Evolutionary conservation across 176 grass and related monocot species (phyloP), one percentile per base, ranked within the genome.

Genomic region (Oryza longistaminata): DNA sequence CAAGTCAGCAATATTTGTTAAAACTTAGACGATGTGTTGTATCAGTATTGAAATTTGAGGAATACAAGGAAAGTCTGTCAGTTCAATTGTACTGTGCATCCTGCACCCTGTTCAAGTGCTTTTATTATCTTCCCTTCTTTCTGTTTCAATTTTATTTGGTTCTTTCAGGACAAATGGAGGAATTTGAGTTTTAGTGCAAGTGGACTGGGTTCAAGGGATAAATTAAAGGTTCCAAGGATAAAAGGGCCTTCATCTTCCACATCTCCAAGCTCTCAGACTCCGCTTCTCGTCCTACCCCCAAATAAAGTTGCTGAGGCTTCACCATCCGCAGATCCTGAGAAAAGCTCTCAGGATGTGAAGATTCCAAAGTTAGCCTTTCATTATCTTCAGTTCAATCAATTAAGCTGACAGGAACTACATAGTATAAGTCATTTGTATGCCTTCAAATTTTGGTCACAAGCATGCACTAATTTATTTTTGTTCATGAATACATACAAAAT

Each of bases 111-210:
- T 34, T 72, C 55, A 24, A n/a, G 31, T 77, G 33, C 21, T 68
- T 60, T 42, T 60, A 8, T 66, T 73, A 29, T 83, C 37, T 62
- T 3, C 35, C 24, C 13, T 5, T 73, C 69, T 65, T 52, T 74
- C 16, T 44, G 25, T 73, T 78, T 81, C 64, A 81, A 27, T 78
- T 72, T 46, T 53, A 19, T 77, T 68, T 82, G 69, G 19, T 44
- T 66, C 66, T 66, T 82, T 75, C 83, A 99, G 96, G 96, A 96
- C 81, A 99, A 99, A 96, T 99, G 96, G 96, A 96, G 96, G 83
- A 99, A 99, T 84, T 88, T 99, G 88, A 99, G 96, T 75, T 89
- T 99, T 69, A 92, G 93, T 88, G 91, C 91, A 53, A 89, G 85
- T 82, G 93, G 93, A 69, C 76, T 92, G 50, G 96, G 96, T 76